Conservation (phyloP, 345 rosid genomes). For the Rubroshorea leprosula region DNA sequence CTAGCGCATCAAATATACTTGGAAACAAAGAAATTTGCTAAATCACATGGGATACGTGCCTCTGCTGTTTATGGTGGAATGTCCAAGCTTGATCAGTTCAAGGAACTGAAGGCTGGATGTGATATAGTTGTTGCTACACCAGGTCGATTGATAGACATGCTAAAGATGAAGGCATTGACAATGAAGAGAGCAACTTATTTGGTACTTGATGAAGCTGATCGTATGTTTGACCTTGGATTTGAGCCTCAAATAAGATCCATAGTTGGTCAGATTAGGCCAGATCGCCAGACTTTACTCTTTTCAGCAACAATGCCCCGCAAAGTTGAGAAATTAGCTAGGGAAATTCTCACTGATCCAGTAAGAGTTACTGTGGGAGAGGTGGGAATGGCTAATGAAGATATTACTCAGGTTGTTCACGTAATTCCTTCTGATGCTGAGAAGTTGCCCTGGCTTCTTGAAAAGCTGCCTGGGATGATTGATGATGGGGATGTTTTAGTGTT, state of each 20-base stretch:
- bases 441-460: slow-evolving; percentile 89
- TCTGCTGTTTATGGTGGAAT: slow-evolving; percentile 98
- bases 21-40: slow-evolving; percentile 86
- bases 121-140: slow-evolving; percentile 97
- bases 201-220: slow-evolving; percentile 97
- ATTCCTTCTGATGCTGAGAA: slow-evolving; percentile 85
- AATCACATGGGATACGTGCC: slow-evolving; percentile 78
- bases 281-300: slow-evolving; percentile 86
- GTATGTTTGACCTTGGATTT: slow-evolving; percentile 99
- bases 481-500: slow-evolving; percentile 93
- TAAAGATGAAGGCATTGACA: slow-evolving; percentile 89
- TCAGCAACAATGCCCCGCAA: slow-evolving; percentile 96
- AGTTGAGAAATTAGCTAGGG: slow-evolving; percentile 92
- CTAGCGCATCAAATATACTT: slow-evolving; percentile 90
- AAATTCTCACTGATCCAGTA: slow-evolving; percentile 80
- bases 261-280: slow-evolving; percentile 94
- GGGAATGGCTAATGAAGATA: slow-evolving; percentile 95
- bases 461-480: slow-evolving; percentile 87
- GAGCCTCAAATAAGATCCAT: slow-evolving; percentile 94
- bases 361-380: slow-evolving; percentile 95
- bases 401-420: slow-evolving; percentile 86
- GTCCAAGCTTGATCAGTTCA: slow-evolving; percentile 96
- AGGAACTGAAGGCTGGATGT: slow-evolving; percentile 93
- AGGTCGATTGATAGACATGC: slow-evolving; percentile 87
- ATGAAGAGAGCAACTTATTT: slow-evolving; percentile 80